phyloP scores from a whole-genome alignment of 2,329 filamentous ascomycete genomes.

The Colletotrichum sansevieriae region DNA sequence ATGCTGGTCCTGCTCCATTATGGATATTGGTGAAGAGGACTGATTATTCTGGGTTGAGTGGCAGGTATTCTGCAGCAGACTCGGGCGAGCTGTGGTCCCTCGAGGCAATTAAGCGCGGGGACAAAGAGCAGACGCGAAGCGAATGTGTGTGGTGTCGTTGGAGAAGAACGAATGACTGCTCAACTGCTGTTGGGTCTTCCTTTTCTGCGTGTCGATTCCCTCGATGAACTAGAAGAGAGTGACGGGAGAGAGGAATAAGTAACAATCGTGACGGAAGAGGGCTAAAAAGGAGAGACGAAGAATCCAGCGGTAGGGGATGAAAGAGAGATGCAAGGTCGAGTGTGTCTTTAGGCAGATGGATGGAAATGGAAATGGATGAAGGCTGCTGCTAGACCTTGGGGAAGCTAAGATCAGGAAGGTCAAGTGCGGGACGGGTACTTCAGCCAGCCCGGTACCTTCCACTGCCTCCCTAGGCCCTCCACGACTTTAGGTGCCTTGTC shows the following conservation, averaged over 20 bases:
- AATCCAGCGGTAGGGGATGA: not conserved
- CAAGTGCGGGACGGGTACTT: conserved; percentile 10
- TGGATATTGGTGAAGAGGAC: not conserved
- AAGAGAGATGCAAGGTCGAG: conserved; percentile 25
- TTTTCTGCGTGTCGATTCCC: not conserved
- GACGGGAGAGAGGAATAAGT: conserved; percentile 26
- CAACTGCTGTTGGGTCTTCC: not conserved
- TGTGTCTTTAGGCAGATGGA: conserved; percentile 9
- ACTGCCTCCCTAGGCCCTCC: too few species aligned
- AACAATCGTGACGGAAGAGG: conserved; percentile 14
- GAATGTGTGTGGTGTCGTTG: conserved; percentile 27
- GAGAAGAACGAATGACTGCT: not conserved
- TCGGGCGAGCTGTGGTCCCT: conserved; percentile 16
- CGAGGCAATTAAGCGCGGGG: conserved; percentile 1
- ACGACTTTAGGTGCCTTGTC: too few species aligned
- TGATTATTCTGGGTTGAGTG: not conserved
- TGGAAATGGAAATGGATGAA: not conserved
- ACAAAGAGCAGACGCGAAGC: not conserved
- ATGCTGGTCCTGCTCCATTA: conserved; percentile 49
- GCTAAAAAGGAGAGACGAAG: conserved; percentile 9
- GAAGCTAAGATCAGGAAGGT: conserved; percentile 23
- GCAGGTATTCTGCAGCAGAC: conserved; percentile 4
- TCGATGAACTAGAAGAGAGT: not conserved
- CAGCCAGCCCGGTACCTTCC: not conserved
- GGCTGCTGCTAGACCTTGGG: too few species aligned